Percentiles rank a stretch among this genome's conserved stretches.
These are phyloP conservation scores for Debaryomyces prosopidis DNA, from an alignment of 805 yeast species.

Conservation along the genomic window DNA sequence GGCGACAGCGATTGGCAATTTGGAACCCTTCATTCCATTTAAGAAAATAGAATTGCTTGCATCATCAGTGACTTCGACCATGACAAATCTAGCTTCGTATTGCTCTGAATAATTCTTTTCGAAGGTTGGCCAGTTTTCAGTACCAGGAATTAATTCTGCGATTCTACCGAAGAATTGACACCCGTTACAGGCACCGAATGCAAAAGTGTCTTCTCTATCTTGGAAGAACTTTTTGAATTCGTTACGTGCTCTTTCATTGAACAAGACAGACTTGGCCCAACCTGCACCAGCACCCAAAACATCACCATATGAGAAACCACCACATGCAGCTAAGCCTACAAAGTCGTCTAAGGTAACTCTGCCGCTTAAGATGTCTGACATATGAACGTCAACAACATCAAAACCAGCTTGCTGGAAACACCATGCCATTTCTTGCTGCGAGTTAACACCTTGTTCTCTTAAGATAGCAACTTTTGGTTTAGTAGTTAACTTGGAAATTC, in stretches of 20 bases:
- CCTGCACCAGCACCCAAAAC: conserved; percentile 98
- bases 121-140: conserved; percentile 93
- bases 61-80: conserved; percentile 72
- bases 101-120: conserved; percentile 91
- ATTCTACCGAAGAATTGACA: conserved; percentile 93
- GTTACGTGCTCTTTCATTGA: conserved; percentile 70
- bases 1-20: conserved; percentile 94
- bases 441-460: conserved; percentile 98
- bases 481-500: conserved; percentile 31
- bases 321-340: conserved; percentile 96
- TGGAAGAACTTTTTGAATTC: conserved; percentile 83
- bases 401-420: conserved; percentile 94
- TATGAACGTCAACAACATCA: conserved; percentile 90
- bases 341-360: conserved; percentile 72
- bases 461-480: conserved; percentile 92
- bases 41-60: conserved; percentile 68
- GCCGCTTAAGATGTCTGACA: conserved; percentile 86
- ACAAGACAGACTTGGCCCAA: conserved; percentile 96
- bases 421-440: conserved; percentile 98
- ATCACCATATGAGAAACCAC: conserved; percentile 98
- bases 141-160: conserved; percentile 85
- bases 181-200: conserved; percentile 98
- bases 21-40: conserved; percentile 89
- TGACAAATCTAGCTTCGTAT: conserved; percentile 91
- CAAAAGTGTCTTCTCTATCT: conserved; percentile 87